These are phyloP conservation scores for Wickerhamomyces sp. DNA, from an alignment of 1,139 yeast species.

Conservation along the genomic window DNA sequence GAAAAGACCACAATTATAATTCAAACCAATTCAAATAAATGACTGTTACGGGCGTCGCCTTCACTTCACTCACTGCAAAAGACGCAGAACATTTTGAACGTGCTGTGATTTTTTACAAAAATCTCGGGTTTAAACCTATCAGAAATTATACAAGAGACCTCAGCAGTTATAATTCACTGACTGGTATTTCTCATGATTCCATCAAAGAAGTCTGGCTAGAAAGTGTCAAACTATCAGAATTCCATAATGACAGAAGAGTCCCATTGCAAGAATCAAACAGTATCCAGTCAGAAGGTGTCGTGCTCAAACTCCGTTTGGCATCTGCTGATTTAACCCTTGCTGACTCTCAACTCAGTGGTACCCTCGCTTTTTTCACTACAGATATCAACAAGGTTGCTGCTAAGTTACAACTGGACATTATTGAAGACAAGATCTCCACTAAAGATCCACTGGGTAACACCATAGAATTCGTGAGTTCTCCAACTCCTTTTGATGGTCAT, in stretches of 20 bases:
- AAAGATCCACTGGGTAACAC: slow-evolving; percentile 57
- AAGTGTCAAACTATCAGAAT: slow-evolving; percentile 57
- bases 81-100: slow-evolving; percentile 42
- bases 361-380: slow-evolving; percentile 49
- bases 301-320: slow-evolving; percentile 56
- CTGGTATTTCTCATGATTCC: slow-evolving; percentile 62
- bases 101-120: slow-evolving; percentile 48
- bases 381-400: slow-evolving; percentile 37
- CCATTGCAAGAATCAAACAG: slow-evolving; percentile 55
- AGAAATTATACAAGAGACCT: slow-evolving; percentile 51
- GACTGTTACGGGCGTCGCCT: slow-evolving; percentile 36
- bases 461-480: slow-evolving; percentile 39
- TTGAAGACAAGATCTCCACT: slow-evolving; percentile 27
- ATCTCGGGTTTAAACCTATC: slow-evolving; percentile 55
- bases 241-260: slow-evolving; percentile 40
- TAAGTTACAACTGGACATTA: slow-evolving; percentile 26
- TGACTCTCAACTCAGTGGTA: slow-evolving; percentile 28
- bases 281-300: slow-evolving; percentile 48
- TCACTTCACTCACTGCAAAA: slow-evolving; percentile 57
- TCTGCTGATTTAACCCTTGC: slow-evolving; percentile 31
- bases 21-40: slow-evolving; percentile 6
- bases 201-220: slow-evolving; percentile 69
- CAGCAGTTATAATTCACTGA: slow-evolving; percentile 32
- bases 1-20: too few relatives aligned
- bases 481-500: slow-evolving; percentile 29